Evolutionary conservation across 2,329 filamentous ascomycete species (phyloP), one percentile per base, ranked within the genome.

Genomic region (Botrytis cinerea): DNA sequence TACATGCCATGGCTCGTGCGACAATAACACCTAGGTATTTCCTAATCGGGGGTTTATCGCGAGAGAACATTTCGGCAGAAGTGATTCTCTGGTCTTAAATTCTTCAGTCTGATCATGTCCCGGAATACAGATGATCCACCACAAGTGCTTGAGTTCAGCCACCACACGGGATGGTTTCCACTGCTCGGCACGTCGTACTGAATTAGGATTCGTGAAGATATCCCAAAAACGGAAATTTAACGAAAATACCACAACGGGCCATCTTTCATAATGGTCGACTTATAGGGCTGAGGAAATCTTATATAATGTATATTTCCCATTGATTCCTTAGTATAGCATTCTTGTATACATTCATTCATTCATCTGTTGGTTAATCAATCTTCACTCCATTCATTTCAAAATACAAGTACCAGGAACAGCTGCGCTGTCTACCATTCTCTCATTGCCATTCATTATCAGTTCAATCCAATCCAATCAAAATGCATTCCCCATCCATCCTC

Each of bases 401-500:
- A n/a, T 54, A 54, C 12, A 54, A 63, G 16, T n/a, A 4, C 3
- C 69, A 45, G 32, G 28, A 25, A 10, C 18, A 28, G n/a, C 43
- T 64, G 32, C 59, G 28, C 35, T 64, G n/a, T 25, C 14, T 54
- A 71, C 22, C 43, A 32, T 38, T 64, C 28, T 40, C 51, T 71
- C 18, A 71, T 38, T 40, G 51, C n/a, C 14, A 9, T 57, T 57
- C n/a, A 28, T 16, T 18, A 28, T 9, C 51, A 28, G 3, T 16
- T 25, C n/a, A 28, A 8, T 16, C 25, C n/a, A 54, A 54, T 57
- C n/a, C 7, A 28, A 57, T n/a, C 6, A 62, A 40, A 40, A 62
- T 71, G 69, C 45, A 71, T 22, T 40, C 16, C 6, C 40, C 57
- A 32, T 64, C 69, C 6, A 16, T 71, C 25, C n/a, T 64, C 32